phyloP scores from a whole-genome alignment of 331 rosid genomes.

The Erythrophleum ivorense region DNA sequence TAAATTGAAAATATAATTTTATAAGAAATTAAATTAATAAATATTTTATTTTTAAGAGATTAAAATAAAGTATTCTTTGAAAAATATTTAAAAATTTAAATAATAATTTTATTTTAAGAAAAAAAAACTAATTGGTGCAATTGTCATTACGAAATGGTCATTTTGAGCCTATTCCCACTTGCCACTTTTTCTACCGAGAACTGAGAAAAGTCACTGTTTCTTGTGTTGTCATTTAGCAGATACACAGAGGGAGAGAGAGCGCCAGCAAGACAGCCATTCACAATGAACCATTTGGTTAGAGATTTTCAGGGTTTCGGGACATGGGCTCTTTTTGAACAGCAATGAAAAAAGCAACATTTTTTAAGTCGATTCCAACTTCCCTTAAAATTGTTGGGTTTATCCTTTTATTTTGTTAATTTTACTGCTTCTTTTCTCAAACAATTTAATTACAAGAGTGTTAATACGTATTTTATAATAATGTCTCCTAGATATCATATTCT shows the following conservation, averaged over 20 bases:
- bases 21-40: too few relatives aligned
- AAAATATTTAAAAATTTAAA: too few relatives aligned
- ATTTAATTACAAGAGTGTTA: too few relatives aligned
- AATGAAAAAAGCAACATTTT: constrained; percentile 3
- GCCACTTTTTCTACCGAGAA: constrained; percentile 49
- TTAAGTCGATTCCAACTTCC: background rate
- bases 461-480: background rate
- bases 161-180: constrained; percentile 39
- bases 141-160: constrained; percentile 19
- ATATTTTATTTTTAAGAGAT: too few relatives aligned
- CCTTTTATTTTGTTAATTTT: background rate
- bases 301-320: constrained; percentile 66
- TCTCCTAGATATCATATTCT: too few relatives aligned
- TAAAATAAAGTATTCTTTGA: too few relatives aligned
- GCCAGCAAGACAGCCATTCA: constrained; percentile 51
- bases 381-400: background rate
- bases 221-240: constrained; percentile 79
- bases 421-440: too few relatives aligned
- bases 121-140: constrained; percentile 16
- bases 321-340: constrained; percentile 56
- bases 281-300: constrained; percentile 53
- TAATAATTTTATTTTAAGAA: too few relatives aligned
- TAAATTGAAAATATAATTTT: too few relatives aligned
- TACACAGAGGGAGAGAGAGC: constrained; percentile 28
- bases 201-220: constrained; percentile 70